Conservation (phyloP, 345 rosid species). For the Euphorbia lathyris region DNA sequence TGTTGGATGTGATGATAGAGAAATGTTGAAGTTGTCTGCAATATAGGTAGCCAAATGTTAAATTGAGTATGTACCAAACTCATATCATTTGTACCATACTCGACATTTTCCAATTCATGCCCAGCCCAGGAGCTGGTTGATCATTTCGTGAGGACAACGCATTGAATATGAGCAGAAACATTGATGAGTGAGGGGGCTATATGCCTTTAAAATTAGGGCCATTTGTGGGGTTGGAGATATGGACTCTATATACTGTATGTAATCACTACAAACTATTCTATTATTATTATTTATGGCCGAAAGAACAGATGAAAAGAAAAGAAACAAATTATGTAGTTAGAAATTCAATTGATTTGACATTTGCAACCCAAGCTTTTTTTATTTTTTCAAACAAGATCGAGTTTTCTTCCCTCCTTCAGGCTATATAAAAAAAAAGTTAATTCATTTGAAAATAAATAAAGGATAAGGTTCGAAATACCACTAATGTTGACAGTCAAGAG, state of each 20-base stretch:
- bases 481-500: too few relatives aligned
- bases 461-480: too few relatives aligned
- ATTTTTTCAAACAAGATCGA: too few relatives aligned
- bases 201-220: background rate
- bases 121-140: too few relatives aligned
- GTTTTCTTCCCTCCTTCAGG: too few relatives aligned
- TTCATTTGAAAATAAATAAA: too few relatives aligned
- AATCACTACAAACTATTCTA: too few relatives aligned
- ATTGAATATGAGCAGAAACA: background rate
- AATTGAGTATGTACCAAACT: slow-evolving; percentile 11
- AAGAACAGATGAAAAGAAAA: background rate
- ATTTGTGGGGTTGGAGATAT: background rate
- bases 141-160: background rate
- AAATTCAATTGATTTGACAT: background rate
- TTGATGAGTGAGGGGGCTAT: background rate
- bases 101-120: background rate
- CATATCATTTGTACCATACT: background rate
- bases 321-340: background rate
- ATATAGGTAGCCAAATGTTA: slow-evolving; percentile 11
- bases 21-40: slow-evolving; percentile 7
- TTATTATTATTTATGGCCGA: background rate
- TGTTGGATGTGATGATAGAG: slow-evolving; percentile 14
- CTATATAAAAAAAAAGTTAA: too few relatives aligned
- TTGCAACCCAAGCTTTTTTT: background rate
- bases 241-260: background rate